These are phyloP conservation scores for Saccharum officinarum DNA, from an alignment of 176 grass and related monocot species.

Conservation along the genomic window DNA sequence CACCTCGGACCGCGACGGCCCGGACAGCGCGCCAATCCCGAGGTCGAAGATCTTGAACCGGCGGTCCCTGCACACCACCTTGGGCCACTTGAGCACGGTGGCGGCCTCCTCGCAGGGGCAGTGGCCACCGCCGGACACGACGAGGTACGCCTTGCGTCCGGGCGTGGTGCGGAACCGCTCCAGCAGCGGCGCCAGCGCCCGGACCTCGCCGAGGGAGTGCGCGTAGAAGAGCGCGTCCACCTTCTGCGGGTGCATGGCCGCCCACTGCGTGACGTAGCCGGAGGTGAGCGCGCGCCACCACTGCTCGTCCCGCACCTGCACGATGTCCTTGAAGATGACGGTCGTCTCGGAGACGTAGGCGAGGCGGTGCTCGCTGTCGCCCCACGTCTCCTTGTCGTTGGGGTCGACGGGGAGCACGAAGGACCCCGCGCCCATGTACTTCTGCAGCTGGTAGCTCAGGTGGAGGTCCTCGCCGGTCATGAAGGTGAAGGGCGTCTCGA, in stretches of 20 bases:
- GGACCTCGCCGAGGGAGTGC: slow-evolving; percentile 72
- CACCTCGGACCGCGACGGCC: slow-evolving; percentile 67
- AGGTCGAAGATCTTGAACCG: slow-evolving; percentile 97
- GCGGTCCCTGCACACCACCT: slow-evolving; percentile 85
- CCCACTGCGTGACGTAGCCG: slow-evolving; percentile 96
- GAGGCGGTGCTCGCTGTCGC: slow-evolving; percentile 92
- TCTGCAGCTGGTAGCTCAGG: slow-evolving; percentile 95
- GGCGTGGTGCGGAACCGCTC: slow-evolving; percentile 67
- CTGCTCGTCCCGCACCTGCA: slow-evolving; percentile 88
- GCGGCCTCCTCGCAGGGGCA: slow-evolving; percentile 82
- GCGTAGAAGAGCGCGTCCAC: slow-evolving; percentile 95
- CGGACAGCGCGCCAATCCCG: slow-evolving; percentile 66
- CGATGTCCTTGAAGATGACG: slow-evolving; percentile 94
- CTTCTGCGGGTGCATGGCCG: slow-evolving; percentile 91
- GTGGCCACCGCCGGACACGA: slow-evolving; percentile 65
- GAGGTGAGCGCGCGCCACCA: slow-evolving; percentile 94
- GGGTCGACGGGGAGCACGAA: slow-evolving; percentile 89
- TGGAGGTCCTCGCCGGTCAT: slow-evolving; percentile 98
- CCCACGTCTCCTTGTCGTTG: slow-evolving; percentile 89
- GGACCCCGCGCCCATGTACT: slow-evolving; percentile 87
- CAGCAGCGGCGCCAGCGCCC: slow-evolving; percentile 67
- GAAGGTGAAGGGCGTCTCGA: slow-evolving; percentile 88
- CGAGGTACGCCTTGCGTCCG: slow-evolving; percentile 70
- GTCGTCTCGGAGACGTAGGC: slow-evolving; percentile 90
- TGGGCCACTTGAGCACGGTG: slow-evolving; percentile 76